These are phyloP conservation scores for Rhipidocladum racemiflorum DNA, from an alignment of 176 grass and related monocot genomes.

Conservation along the genomic window DNA sequence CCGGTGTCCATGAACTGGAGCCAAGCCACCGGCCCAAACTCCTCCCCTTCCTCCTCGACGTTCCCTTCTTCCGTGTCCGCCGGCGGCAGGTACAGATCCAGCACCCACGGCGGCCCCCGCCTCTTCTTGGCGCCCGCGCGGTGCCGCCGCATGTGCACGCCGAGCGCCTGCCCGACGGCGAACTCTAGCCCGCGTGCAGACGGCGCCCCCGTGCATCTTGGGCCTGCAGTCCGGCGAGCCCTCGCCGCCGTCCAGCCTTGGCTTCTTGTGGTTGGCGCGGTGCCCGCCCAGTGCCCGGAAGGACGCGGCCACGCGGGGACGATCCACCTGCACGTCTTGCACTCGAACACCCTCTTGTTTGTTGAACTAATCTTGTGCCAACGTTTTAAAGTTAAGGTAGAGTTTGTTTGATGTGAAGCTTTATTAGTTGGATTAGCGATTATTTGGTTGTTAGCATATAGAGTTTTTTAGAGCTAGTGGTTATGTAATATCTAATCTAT, in stretches of 20 bases:
- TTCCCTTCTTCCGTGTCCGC: background rate
- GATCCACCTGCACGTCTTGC: conserved; percentile 22
- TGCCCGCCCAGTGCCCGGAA: conserved; percentile 59
- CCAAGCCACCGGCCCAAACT: background rate
- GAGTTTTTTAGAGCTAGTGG: no score
- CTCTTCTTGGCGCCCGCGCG: background rate
- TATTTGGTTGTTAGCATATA: no score
- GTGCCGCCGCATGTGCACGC: conserved; percentile 20
- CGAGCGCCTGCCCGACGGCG: background rate
- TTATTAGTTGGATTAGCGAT: no score
- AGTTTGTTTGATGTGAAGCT: no score
- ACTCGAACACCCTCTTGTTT: background rate
- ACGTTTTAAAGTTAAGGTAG: no score
- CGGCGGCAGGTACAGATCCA: conserved; percentile 6
- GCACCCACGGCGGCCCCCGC: background rate
- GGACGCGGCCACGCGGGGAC: no score
- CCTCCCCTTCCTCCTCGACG: background rate
- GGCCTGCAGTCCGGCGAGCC: background rate
- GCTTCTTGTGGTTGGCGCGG: conserved; percentile 57
- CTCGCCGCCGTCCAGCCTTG: background rate
- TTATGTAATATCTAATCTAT: no score
- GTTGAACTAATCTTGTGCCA: no score
- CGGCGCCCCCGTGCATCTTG: conserved; percentile 36
- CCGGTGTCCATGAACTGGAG: conserved; percentile 22
- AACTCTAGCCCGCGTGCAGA: conserved; percentile 38